phyloP scores from a whole-genome alignment of 441 rosid genomes.

The Manihot esculenta region DNA sequence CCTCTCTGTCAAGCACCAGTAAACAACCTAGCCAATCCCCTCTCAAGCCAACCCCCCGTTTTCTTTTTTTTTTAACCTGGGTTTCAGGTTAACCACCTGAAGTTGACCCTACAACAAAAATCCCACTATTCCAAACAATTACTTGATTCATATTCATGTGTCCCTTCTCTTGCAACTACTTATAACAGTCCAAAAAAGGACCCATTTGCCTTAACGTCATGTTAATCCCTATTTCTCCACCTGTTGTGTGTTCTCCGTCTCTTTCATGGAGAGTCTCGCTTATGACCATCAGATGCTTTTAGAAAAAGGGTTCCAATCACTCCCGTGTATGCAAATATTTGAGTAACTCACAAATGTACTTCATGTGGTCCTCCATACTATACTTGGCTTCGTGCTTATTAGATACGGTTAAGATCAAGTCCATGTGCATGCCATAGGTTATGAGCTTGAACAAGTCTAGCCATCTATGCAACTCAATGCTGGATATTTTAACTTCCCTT shows the following conservation, averaged over 20 bases:
- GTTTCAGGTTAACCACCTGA: slow-evolving; percentile 47
- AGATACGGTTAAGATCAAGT: not conserved
- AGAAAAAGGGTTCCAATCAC: not conserved
- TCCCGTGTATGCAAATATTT: not conserved
- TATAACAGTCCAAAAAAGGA: slow-evolving; percentile 20
- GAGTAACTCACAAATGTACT: slow-evolving; percentile 1
- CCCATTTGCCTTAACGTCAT: slow-evolving; percentile 17
- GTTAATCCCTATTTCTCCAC: slow-evolving; percentile 13
- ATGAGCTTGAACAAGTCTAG: not conserved
- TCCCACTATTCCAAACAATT: not conserved
- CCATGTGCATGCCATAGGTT: not conserved
- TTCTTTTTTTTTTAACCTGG: slow-evolving; percentile 33
- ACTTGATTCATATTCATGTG: not conserved
- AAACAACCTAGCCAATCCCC: slow-evolving; percentile 26
- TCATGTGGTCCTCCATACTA: slow-evolving; percentile 12
- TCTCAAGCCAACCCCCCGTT: slow-evolving; percentile 13
- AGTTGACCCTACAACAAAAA: slow-evolving; percentile 46
- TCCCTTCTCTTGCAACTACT: slow-evolving; percentile 25
- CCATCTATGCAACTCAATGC: not conserved
- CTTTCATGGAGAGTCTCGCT: slow-evolving; percentile 16
- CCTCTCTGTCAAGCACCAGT: slow-evolving; percentile 18
- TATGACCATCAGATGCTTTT: not conserved
- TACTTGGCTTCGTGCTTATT: not conserved
- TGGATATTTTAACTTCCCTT: not conserved
- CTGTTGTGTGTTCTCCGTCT: slow-evolving; percentile 10